Percentiles rank a stretch among this genome's conserved stretches.
Conservation (phyloP, 169 alveolate species). For the Plasmodium vinckei region DNA sequence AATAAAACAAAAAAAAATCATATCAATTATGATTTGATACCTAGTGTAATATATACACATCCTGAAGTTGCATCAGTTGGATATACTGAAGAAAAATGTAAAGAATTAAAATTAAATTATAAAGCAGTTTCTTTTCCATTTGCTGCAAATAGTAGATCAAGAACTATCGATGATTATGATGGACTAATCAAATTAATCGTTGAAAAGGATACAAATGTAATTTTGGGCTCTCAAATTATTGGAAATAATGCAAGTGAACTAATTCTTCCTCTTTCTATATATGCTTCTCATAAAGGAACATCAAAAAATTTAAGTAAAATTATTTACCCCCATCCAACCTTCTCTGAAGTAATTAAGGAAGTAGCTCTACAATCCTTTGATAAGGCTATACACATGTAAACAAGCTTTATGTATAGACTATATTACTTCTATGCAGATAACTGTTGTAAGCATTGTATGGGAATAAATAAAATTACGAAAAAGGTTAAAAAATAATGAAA, state of each 20-base stretch:
- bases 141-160: slow-evolving; percentile 97
- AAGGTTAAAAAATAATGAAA: not conserved
- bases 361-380: slow-evolving; percentile 95
- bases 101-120: slow-evolving; percentile 87
- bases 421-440: too few relatives aligned
- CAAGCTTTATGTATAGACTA: not conserved
- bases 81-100: slow-evolving; percentile 95
- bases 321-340: slow-evolving; percentile 99
- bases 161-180: slow-evolving; percentile 94
- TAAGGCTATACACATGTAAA: slow-evolving; percentile 94
- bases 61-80: slow-evolving; percentile 99
- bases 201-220: slow-evolving; percentile 92
- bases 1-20: slow-evolving; percentile 83
- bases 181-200: slow-evolving; percentile 93
- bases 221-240: slow-evolving; percentile 98
- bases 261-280: slow-evolving; percentile 94
- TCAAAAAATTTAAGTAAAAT: slow-evolving; percentile 96
- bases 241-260: slow-evolving; percentile 98
- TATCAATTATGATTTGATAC: slow-evolving; percentile 94
- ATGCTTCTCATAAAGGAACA: slow-evolving; percentile 96
- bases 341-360: slow-evolving; percentile 97
- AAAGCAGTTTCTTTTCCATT: slow-evolving; percentile 95
- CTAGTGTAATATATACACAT: slow-evolving; percentile 98
- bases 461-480: too few relatives aligned
- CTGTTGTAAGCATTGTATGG: too few relatives aligned